Percentiles rank a stretch among this genome's conserved stretches.
These are phyloP conservation scores for Escallonia rubra DNA, from an alignment of 129 eudicot species.

Conservation along the genomic window DNA sequence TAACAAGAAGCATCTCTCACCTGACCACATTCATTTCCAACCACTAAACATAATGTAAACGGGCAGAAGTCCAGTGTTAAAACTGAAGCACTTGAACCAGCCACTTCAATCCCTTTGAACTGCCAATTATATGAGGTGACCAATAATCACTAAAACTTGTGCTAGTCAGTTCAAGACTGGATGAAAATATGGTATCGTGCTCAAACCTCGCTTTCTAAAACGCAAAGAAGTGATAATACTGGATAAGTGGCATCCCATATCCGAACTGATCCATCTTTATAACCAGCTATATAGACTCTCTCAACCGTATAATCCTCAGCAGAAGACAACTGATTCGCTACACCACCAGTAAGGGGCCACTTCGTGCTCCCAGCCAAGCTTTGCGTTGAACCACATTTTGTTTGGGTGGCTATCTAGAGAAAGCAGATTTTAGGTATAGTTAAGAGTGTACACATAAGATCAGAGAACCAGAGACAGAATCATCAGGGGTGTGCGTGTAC, in stretches of 20 bases:
- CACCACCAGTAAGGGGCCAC: conserved; percentile 89
- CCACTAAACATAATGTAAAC: conserved; percentile 56
- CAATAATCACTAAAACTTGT: background rate
- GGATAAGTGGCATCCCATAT: conserved; percentile 91
- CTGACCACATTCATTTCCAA: conserved; percentile 76
- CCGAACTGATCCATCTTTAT: conserved; percentile 80
- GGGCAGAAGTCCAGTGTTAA: conserved; percentile 58
- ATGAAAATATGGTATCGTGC: background rate
- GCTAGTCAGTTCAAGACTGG: background rate
- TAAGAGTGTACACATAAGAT: background rate
- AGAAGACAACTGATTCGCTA: conserved; percentile 32
- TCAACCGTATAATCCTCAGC: conserved; percentile 37
- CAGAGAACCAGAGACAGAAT: background rate
- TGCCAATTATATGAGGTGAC: conserved; percentile 31
- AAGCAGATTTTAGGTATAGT: conserved; percentile 21
- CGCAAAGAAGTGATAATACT: conserved; percentile 55
- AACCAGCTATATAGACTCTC: conserved; percentile 72
- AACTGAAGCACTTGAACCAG: conserved; percentile 52
- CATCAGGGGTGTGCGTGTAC: background rate
- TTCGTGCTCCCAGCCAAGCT: conserved; percentile 25
- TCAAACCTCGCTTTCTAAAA: conserved; percentile 48
- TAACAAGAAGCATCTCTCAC: conserved; percentile 40
- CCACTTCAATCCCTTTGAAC: conserved; percentile 60
- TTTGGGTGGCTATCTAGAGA: conserved; percentile 44
- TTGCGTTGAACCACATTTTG: conserved; percentile 28